These are phyloP conservation scores for Agaricus subrufescens DNA, from an alignment of 768 basidiomycete genomes.

Conservation along the genomic window DNA sequence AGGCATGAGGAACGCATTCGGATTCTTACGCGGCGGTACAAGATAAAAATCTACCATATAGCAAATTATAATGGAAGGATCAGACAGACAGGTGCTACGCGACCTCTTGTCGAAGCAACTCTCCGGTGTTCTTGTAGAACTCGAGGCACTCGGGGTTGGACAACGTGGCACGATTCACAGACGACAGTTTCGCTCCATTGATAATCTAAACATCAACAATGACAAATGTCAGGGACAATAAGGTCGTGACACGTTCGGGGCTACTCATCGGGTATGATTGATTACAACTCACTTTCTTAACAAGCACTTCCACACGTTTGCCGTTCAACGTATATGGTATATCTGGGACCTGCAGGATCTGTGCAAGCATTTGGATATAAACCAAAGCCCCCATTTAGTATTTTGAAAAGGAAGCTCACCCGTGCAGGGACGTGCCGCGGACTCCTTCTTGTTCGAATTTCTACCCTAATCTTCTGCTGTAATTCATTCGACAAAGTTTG, in stretches of 20 bases:
- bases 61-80: too few relatives aligned
- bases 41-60: too few relatives aligned
- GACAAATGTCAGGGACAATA: constrained; percentile 10
- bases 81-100: constrained; percentile 10
- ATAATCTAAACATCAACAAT: constrained; percentile 46
- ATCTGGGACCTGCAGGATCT: constrained; percentile 69
- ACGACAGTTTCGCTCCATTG: constrained; percentile 67
- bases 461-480: constrained; percentile 51
- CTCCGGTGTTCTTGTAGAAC: constrained; percentile 55
- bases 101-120: constrained; percentile 42
- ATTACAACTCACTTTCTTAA: constrained; percentile 55
- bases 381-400: constrained; percentile 5
- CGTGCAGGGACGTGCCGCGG: constrained; percentile 74
- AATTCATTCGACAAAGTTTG: constrained; percentile 44
- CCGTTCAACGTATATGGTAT: constrained; percentile 79
- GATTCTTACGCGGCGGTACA: too few relatives aligned
- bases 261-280: background rate
- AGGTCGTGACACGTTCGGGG: constrained; percentile 13
- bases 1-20: background rate
- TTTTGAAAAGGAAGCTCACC: constrained; percentile 33
- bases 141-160: constrained; percentile 68
- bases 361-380: constrained; percentile 10
- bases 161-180: constrained; percentile 68
- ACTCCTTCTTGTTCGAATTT: constrained; percentile 60
- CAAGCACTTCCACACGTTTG: constrained; percentile 75